phyloP scores from a whole-genome alignment of 2,329 filamentous ascomycete species.

The Dothideomycetes sp. region DNA sequence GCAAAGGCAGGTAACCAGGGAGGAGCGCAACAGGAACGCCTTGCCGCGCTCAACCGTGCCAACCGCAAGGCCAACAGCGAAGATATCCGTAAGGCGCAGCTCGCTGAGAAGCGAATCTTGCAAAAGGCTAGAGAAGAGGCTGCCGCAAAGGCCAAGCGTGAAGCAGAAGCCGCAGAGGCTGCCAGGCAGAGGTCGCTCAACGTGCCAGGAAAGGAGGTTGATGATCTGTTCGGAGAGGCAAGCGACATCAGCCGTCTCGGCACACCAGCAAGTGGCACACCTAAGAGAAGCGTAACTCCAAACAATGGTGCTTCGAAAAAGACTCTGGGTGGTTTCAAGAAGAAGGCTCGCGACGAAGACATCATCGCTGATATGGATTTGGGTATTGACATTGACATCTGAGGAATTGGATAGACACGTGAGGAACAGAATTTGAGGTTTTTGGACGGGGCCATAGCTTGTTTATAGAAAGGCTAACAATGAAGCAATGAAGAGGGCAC shows the following conservation, averaged over 20 bases:
- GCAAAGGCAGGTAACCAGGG: conserved; percentile 40
- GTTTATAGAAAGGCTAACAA: no score
- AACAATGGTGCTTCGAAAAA: conserved; percentile 42
- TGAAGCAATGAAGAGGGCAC: no score
- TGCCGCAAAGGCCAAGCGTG: conserved; percentile 43
- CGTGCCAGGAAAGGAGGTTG: conserved; percentile 22
- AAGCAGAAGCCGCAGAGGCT: conserved; percentile 22
- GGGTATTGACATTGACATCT: conserved; percentile 86
- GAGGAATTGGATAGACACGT: no score
- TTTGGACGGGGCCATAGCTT: no score
- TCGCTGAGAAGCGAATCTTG: conserved; percentile 54
- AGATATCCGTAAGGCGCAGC: conserved; percentile 79
- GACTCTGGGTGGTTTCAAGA: conserved; percentile 36
- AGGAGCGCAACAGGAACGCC: conserved; percentile 65
- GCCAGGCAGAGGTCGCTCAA: conserved; percentile 26
- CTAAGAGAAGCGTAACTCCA: conserved; percentile 22
- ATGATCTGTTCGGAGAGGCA: conserved; percentile 39
- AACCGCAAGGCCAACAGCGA: conserved; percentile 82
- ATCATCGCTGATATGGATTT: conserved; percentile 78
- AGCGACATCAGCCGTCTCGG: conserved; percentile 38
- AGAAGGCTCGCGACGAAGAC: conserved; percentile 80
- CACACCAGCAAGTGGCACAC: conserved; percentile 40
- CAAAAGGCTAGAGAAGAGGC: conserved; percentile 43
- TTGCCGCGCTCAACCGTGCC: conserved; percentile 72
- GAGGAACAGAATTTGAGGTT: no score